Conservation (phyloP, 2,329 filamentous ascomycete genomes). For the Fusarium foetens region DNA sequence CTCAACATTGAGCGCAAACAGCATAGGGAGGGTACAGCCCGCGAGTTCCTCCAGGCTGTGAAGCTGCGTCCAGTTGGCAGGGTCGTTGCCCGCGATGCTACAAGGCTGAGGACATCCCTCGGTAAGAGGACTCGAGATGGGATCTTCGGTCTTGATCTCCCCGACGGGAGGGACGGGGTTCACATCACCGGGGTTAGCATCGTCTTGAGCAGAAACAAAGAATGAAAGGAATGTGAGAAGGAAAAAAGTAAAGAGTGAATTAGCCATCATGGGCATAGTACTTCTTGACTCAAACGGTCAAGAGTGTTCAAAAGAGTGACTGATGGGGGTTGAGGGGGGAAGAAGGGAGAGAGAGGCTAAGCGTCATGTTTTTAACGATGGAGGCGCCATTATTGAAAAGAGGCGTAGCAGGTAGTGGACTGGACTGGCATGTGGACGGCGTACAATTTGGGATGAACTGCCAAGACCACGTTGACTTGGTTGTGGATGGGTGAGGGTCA, state of each 20-base stretch:
- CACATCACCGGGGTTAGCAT: slow-evolving; percentile 29
- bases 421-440: slow-evolving; percentile 32
- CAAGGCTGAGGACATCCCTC: slow-evolving; percentile 40
- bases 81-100: slow-evolving; percentile 31
- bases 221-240: slow-evolving; percentile 30
- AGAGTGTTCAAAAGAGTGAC: slow-evolving; percentile 3
- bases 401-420: slow-evolving; percentile 7
- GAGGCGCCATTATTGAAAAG: slow-evolving; percentile 5
- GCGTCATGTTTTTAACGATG: slow-evolving; percentile 21
- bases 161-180: slow-evolving; percentile 36
- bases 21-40: slow-evolving; percentile 28
- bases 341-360: not conserved
- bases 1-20: slow-evolving; percentile 39
- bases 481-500: not conserved
- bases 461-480: slow-evolving; percentile 1
- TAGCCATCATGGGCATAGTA: slow-evolving; percentile 32
- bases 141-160: slow-evolving; percentile 40
- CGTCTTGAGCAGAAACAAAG: slow-evolving; percentile 12
- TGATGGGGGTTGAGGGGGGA: not conserved
- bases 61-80: slow-evolving; percentile 41
- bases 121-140: slow-evolving; percentile 39
- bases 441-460: slow-evolving; percentile 14
- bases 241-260: slow-evolving; percentile 39
- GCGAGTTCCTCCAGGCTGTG: slow-evolving; percentile 38
- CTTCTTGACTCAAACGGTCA: not conserved